Evolutionary conservation across 2,329 filamentous ascomycete species (phyloP), one percentile per base, ranked within the genome.

Genomic region (Colletotrichum horii): DNA sequence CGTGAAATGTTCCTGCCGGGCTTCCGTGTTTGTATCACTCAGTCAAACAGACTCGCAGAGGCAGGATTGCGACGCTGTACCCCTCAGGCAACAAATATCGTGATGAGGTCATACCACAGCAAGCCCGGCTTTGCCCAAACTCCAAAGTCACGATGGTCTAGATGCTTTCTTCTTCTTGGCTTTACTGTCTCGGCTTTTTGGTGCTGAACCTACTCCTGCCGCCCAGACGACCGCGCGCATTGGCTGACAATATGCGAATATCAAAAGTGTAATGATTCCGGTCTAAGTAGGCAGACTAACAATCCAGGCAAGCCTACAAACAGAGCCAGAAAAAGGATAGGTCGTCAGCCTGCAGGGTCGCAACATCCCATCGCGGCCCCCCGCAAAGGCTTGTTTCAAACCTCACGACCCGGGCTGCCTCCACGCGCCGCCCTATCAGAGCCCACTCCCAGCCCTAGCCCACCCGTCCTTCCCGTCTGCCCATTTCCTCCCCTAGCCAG

Each of bases 371-470:
- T 68, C 36, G n/a, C 48, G 30, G 65, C 43, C 36, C 43, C 67
- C 71, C 60, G 36, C 34, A 70, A 62, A 76, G 65, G 65, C 73
- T 69, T 76, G 73, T 77, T 77, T 77, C 69, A 74, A 60, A 76
- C 73, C 38, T 66, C 60, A 61, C 26, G 15, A 30, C 60, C 60
- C n/a, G 14, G 61, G 58, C 15, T 52, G 32, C 24, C 30, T 32
- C n/a, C 7, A 64, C 28, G 26, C 67, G 36, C 38, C 55, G 71
- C 43, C 74, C 58, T 77, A 71, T 66, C 55, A 69, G 30, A 68
- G 15, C 36, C 26, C 26, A 24, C 19, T 16, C 22, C 22, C n/a
- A 55, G 11, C 38, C 16, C 56, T 58, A 48, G 69, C 43, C 55
- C 56, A 32, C 43, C 30, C 43, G 43, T 52, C 28, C 26, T 5